Base-by-base conservation (phyloP, 352 stramenopile genomes). In the Phytophthora nicotianae region DNA sequence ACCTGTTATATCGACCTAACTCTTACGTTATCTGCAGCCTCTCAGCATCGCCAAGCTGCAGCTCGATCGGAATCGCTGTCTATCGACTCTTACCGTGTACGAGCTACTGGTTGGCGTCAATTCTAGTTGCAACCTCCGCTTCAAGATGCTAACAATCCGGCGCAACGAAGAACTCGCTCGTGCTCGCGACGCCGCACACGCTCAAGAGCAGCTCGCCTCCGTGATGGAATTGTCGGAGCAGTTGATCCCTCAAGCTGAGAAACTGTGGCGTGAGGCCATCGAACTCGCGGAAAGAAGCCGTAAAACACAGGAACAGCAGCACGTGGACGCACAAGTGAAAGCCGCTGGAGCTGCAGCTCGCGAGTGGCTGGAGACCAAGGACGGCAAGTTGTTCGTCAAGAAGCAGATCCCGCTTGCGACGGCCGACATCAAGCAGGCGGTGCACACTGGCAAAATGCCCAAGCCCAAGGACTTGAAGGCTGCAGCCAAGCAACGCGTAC, bases 381-480 rank as follows among this genome's bases (percentile, higher is more conserved):
- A 91, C 0, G 84, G 78, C 42, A 86, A 89, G 47, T 55, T 47
- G 24, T 89, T 75, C 38, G 20, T 88, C 8, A 91, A 90, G 68
- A 81, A 84, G 47, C 75, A 89, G 20, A 58, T 75, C 5, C 48
- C 57, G 2, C 51, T 63, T 3, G 77, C 71, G 5, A 80, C 65
- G 0, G 75, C 77, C 7, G 72, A 88, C 41, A 50, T 90, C 59
- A 90, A 89, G 40, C 58, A 74, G 5, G 67, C 77, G 0, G 62
- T 89, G 5, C 68, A 81, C 35, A 75, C 52, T 11, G 80, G 82
- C 1, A 74, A 63, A 21, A 55, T 86, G 19, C 37, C 59, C n/a
- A 89, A 89, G 40, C 74, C 84, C 6, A 83, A 84, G 49, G 81
- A 88, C 42, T 58, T 87, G 9, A 87, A 86, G 52, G 63, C 71